These are phyloP conservation scores for Nicotiana tomentosiformis DNA, from an alignment of 257 asterid genomes.

Conservation along the genomic window DNA sequence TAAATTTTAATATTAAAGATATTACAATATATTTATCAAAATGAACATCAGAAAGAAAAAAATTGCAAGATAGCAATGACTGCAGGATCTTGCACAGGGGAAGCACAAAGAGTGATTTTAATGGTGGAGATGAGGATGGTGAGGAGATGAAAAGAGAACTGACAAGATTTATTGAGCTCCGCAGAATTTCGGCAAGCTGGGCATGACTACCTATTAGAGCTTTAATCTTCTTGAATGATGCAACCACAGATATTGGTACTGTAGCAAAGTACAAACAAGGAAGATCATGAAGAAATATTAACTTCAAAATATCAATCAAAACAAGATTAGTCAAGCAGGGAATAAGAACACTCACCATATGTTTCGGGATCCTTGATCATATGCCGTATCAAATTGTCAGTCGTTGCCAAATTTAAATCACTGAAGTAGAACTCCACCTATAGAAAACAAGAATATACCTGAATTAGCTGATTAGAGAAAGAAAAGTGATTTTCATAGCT, in stretches of 20 bases:
- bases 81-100: not conserved
- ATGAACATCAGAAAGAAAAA: not conserved
- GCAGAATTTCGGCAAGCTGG: conserved; percentile 62
- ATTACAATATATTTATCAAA: not conserved
- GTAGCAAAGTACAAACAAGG: conserved; percentile 12
- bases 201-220: conserved; percentile 43
- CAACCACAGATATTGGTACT: conserved; percentile 82
- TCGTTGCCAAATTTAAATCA: conserved; percentile 88
- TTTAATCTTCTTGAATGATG: conserved; percentile 80
- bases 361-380: conserved; percentile 85
- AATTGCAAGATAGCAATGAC: not conserved
- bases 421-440: conserved; percentile 95
- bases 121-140: not conserved
- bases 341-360: conserved; percentile 49
- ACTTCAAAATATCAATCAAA: not conserved
- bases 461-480: not conserved
- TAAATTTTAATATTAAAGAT: too few relatives aligned
- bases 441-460: conserved; percentile 9
- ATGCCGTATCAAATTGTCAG: conserved; percentile 63
- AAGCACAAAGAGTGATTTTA: not conserved
- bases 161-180: conserved; percentile 67
- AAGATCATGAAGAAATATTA: conserved; percentile 1
- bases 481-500: not conserved
- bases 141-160: conserved; percentile 9
- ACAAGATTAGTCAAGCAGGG: not conserved